phyloP scores from a whole-genome alignment of 2,329 filamentous ascomycete genomes.

The Colletotrichum cuscutae region DNA sequence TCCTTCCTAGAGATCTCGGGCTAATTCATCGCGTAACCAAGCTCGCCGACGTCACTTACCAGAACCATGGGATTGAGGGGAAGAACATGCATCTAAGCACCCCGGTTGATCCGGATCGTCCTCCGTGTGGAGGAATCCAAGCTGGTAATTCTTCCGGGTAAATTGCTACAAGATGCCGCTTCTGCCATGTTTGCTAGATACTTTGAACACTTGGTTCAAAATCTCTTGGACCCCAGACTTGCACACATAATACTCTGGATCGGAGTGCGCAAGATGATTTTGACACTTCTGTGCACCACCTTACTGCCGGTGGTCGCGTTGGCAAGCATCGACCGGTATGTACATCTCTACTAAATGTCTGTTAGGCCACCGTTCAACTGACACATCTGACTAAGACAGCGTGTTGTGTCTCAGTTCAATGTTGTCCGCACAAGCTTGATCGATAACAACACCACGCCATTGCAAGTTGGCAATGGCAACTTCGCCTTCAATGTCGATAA shows the following conservation, averaged over 20 bases:
- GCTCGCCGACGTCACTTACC: conserved; percentile 7
- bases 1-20: conserved; percentile 1
- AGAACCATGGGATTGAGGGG: background rate
- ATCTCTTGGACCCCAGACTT: background rate
- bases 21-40: background rate
- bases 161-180: conserved; percentile 19
- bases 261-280: background rate
- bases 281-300: background rate
- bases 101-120: conserved; percentile 5
- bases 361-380: background rate
- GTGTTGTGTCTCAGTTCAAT: conserved; percentile 38
- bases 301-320: background rate
- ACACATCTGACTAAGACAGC: conserved; percentile 26
- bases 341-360: too few relatives aligned
- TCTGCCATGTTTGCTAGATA: background rate
- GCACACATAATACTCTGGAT: background rate
- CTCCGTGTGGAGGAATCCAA: conserved; percentile 26
- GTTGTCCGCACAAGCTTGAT: conserved; percentile 39
- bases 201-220: background rate
- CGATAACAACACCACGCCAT: conserved; percentile 55
- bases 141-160: conserved; percentile 14
- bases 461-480: conserved; percentile 62
- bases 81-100: background rate
- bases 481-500: conserved; percentile 59
- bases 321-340: conserved; percentile 6